Percentiles rank a stretch among this genome's conserved stretches.
Conservation (phyloP, 139 green algal species). For the Chloropicon primus region DNA sequence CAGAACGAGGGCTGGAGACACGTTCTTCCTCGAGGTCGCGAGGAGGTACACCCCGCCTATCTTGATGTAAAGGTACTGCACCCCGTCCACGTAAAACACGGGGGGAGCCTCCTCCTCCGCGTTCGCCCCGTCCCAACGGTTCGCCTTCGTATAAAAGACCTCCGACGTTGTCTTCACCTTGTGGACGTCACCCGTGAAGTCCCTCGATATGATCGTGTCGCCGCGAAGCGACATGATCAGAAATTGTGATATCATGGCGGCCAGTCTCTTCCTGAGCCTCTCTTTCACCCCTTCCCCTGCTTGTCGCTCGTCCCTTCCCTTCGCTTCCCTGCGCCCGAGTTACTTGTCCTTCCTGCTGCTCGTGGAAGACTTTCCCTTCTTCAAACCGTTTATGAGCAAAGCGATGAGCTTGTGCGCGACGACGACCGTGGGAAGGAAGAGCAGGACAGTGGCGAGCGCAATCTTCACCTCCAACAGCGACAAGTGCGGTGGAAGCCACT, state of each 20-base stretch:
- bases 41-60: constrained; percentile 60
- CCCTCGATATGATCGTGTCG: constrained; percentile 80
- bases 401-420: not conserved
- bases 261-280: too few species aligned
- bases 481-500: not conserved
- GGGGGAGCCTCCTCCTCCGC: constrained; percentile 59
- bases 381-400: not conserved
- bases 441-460: constrained; percentile 1
- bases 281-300: too few species aligned
- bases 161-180: constrained; percentile 35
- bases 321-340: not conserved
- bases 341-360: not conserved
- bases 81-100: constrained; percentile 82
- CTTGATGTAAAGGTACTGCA: constrained; percentile 86
- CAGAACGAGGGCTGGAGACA: constrained; percentile 72
- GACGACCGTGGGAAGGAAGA: not conserved
- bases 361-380: not conserved
- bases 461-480: not conserved
- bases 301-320: not conserved
- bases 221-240: constrained; percentile 78
- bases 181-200: constrained; percentile 66
- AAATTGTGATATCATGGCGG: constrained; percentile 74
- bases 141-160: constrained; percentile 77
- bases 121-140: constrained; percentile 51
- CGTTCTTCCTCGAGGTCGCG: constrained; percentile 75